Evolutionary conservation across 306 rosid genomes (phyloP).

Genomic region (Prunus padus): DNA sequence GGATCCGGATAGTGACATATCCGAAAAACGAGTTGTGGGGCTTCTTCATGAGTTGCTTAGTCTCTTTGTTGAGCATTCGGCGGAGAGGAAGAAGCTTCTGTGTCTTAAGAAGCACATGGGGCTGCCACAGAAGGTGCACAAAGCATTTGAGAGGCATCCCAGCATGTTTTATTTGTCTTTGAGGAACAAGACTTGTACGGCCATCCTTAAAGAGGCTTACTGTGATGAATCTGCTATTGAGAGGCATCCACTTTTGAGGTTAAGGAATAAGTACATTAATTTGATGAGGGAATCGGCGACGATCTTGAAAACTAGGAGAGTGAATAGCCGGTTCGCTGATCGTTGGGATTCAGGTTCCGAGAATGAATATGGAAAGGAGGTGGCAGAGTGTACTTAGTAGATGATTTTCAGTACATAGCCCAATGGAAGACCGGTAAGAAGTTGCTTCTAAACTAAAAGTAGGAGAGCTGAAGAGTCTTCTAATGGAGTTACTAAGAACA

Average conservation of each 20-base stretch:
- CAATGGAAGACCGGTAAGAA: no score
- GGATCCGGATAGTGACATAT: conserved; percentile 58
- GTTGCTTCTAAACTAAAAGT: no score
- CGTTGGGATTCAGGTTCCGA: conserved; percentile 39
- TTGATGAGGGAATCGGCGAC: conserved; percentile 60
- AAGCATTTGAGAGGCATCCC: conserved; percentile 84
- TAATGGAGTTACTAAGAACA: no score
- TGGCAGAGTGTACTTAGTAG: background rate
- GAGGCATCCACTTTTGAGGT: conserved; percentile 64
- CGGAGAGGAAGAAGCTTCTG: conserved; percentile 71
- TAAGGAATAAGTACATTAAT: conserved; percentile 67
- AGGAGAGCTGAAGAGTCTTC: no score
- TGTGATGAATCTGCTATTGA: conserved; percentile 43
- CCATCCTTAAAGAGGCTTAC: conserved; percentile 80
- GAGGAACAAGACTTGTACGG: conserved; percentile 76
- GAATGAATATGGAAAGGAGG: conserved; percentile 37
- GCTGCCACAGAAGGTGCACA: conserved; percentile 87
- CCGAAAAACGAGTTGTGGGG: conserved; percentile 78
- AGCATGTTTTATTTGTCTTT: conserved; percentile 69
- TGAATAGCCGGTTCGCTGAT: conserved; percentile 34
- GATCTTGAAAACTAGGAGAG: conserved; percentile 60
- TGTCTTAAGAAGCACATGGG: conserved; percentile 77
- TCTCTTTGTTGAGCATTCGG: conserved; percentile 83
- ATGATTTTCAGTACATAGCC: no score
- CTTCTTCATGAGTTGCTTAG: conserved; percentile 78